Evolutionary conservation across 2,329 filamentous ascomycete species (phyloP), one percentile per base, ranked within the genome.

Genomic region (Fusarium sp.): DNA sequence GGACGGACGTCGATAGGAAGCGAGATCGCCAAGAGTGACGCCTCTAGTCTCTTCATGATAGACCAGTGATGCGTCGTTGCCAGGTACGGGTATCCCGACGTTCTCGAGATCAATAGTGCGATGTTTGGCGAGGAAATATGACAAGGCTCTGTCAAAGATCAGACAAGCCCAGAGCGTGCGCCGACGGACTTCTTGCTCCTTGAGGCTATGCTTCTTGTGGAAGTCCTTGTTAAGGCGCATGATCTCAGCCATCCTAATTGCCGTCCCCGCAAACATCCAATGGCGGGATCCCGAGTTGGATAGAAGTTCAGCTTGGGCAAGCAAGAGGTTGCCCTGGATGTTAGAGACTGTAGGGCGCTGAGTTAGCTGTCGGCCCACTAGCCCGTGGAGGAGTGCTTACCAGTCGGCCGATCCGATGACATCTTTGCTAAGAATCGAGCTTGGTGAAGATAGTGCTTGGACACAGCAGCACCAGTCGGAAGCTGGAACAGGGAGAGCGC

Each of bases 101-200:
- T 49, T 49, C 16, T 49, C 44, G 14, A 49, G 20, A 7, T 49
- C 44, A 14, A 49, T 49, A 0, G 44, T 49, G 44, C 44, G 44
- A 49, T 49, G 44, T 29, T 49, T 49, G 4, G 44, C 44, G 13
- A 49, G 20, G 44, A 49, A 49, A 16, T 49, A 49, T 27, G 44
- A 25, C 2, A 49, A 27, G 2, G 44, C 44, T 49, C 44, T 25
- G 2, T 49, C 44, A 0, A 49, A 49, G 4, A 49, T 10, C 1
- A 49, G 23, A 29, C 73, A 76, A 34, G 73, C 73, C 74, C 74
- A 76, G 27, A 73, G 75, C 10, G 74, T 75, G 8, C 74, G 71
- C 5, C 73, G 54, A 3, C 74, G 69, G 5, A 76, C 68, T 38
- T 74, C 74, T 33, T 74, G 71, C n/a, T 73, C 67, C 8, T 58